phyloP scores from a whole-genome alignment of 2,329 filamentous ascomycete species.

The Atkinsonella hypoxylon region DNA sequence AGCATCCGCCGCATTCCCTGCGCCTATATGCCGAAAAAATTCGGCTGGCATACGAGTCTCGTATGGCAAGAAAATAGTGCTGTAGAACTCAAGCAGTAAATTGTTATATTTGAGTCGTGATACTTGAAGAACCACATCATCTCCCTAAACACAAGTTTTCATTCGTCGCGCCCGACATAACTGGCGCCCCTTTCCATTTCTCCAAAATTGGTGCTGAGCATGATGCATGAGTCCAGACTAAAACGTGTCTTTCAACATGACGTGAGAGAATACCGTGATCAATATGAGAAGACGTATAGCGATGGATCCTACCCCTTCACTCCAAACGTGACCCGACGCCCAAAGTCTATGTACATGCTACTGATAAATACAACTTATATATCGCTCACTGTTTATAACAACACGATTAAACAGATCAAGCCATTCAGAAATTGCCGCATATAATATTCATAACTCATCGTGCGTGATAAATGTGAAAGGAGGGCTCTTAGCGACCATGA shows the following conservation, averaged over 20 bases:
- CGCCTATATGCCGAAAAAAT: too few species aligned
- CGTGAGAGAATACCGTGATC: background rate
- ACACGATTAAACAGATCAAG: background rate
- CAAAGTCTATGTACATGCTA: conserved; percentile 6
- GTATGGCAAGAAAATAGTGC: too few species aligned
- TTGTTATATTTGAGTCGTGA: background rate
- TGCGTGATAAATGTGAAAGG: background rate
- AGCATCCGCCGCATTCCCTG: too few species aligned
- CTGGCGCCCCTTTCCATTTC: background rate
- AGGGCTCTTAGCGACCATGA: conserved; percentile 9
- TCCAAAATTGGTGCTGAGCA: background rate
- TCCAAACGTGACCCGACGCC: background rate
- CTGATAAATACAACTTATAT: background rate
- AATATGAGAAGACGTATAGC: background rate
- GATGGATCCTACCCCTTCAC: background rate
- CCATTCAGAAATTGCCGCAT: background rate
- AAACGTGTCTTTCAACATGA: background rate
- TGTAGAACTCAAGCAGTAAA: too few species aligned
- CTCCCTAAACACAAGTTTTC: background rate
- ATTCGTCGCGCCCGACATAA: background rate
- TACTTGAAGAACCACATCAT: background rate
- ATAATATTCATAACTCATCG: background rate
- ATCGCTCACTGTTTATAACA: background rate
- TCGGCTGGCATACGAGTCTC: too few species aligned
- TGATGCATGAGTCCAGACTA: background rate